These are phyloP conservation scores for Rhodotorula sp. DNA, from an alignment of 1,284 basidiomycete genomes.

Conservation along the genomic window DNA sequence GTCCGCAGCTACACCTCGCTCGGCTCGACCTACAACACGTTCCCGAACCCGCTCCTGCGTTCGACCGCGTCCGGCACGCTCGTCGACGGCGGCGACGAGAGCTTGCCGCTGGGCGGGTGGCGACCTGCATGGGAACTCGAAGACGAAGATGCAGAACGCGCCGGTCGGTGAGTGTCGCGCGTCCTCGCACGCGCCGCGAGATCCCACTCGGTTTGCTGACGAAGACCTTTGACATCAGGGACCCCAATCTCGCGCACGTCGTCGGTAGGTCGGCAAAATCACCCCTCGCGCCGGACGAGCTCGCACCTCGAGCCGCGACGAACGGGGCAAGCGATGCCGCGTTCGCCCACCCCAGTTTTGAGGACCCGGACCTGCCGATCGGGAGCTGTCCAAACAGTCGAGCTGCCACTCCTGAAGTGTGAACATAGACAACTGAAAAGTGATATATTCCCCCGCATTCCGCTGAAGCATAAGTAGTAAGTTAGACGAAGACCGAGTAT, in stretches of 20 bases:
- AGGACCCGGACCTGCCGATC: neutral
- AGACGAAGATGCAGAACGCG: conserved; percentile 73
- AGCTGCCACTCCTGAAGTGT: neutral
- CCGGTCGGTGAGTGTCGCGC: conserved; percentile 49
- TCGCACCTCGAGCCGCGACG: neutral
- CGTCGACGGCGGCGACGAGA: neutral
- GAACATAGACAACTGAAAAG: neutral
- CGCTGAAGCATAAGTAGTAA: too few species aligned
- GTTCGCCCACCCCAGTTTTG: neutral
- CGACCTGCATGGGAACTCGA: conserved; percentile 73
- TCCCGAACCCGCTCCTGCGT: conserved; percentile 79
- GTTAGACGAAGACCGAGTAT: too few species aligned
- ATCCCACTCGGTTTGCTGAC: too few species aligned
- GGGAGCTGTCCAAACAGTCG: neutral
- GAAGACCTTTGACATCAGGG: too few species aligned
- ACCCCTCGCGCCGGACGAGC: neutral
- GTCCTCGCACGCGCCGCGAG: too few species aligned
- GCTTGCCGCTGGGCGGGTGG: conserved; percentile 48
- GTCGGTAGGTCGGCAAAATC: too few species aligned
- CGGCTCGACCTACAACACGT: conserved; percentile 91
- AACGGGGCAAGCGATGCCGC: too few species aligned
- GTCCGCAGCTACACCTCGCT: conserved; percentile 83
- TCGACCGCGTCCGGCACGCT: conserved; percentile 24
- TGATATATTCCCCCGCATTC: neutral
- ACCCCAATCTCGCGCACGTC: too few species aligned